Percentiles rank a stretch among this genome's conserved stretches.
phyloP scores from a whole-genome alignment of 495 filamentous ascomycete genomes.

The Thermochaetoides thermophila region DNA sequence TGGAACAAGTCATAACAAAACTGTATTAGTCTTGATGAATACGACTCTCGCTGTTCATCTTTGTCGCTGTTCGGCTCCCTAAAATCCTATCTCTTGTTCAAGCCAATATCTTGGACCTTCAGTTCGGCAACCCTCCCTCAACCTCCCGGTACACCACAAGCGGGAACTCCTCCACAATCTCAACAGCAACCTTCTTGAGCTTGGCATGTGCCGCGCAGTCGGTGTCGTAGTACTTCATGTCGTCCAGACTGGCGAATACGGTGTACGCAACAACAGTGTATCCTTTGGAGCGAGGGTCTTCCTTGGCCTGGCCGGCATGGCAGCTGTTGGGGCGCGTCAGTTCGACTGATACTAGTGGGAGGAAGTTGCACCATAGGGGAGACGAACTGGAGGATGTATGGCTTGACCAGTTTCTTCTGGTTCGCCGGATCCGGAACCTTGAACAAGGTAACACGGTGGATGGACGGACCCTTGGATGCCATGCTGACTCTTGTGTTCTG shows the following conservation, averaged over 20 bases:
- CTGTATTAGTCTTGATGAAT: too few species aligned
- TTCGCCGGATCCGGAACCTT: constrained; percentile 19
- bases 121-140: background rate
- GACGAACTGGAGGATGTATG: constrained; percentile 27
- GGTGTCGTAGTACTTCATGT: constrained; percentile 57
- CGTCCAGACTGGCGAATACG: constrained; percentile 45
- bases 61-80: too few species aligned
- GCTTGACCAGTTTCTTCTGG: constrained; percentile 19
- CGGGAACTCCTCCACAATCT: constrained; percentile 28
- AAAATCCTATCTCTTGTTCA: too few species aligned
- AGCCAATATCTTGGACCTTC: too few species aligned
- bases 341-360: too few species aligned
- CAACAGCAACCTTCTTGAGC: constrained; percentile 31
- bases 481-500: background rate
- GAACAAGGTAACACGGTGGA: constrained; percentile 25
- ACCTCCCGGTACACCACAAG: constrained; percentile 36
- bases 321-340: constrained; percentile 12
- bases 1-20: too few species aligned
- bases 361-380: too few species aligned
- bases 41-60: too few species aligned
- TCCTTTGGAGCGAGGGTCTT: constrained; percentile 45
- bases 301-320: constrained; percentile 27
- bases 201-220: constrained; percentile 46
- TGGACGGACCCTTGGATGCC: background rate
- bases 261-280: constrained; percentile 45